phyloP scores from a whole-genome alignment of 768 basidiomycete genomes.

The Mycena crocata region DNA sequence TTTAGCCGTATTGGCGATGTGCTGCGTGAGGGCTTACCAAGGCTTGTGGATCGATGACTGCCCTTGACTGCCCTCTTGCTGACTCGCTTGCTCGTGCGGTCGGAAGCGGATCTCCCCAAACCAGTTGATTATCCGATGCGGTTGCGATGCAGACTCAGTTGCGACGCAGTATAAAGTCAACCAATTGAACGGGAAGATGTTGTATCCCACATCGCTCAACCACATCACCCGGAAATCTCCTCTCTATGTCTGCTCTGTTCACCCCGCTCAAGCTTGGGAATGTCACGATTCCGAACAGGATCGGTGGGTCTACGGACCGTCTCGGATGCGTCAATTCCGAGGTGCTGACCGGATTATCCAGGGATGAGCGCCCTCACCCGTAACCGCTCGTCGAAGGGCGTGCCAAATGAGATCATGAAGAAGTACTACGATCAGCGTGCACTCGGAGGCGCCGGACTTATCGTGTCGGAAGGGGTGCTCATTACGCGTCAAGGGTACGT shows the following conservation, averaged over 20 bases:
- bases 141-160: no score
- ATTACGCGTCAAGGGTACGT: constrained; percentile 57
- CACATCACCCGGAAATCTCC: not conserved
- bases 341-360: not conserved
- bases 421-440: constrained; percentile 56
- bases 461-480: constrained; percentile 53
- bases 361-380: constrained; percentile 54
- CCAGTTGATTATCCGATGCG: no score
- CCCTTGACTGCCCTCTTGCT: no score
- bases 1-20: no score
- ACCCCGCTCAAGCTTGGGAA: constrained; percentile 49
- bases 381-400: constrained; percentile 48
- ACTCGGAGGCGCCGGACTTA: constrained; percentile 50
- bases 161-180: no score
- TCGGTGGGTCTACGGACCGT: constrained; percentile 32
- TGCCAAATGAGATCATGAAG: constrained; percentile 51
- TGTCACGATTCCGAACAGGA: constrained; percentile 49
- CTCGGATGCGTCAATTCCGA: not conserved
- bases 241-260: constrained; percentile 35
- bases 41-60: no score
- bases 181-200: not conserved
- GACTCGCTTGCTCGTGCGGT: no score
- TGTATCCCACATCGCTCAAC: not conserved
- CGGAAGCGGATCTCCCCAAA: no score
- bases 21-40: no score